Conservation (phyloP, 164 flowering plant genomes). For the Stephania yunnanensis region DNA sequence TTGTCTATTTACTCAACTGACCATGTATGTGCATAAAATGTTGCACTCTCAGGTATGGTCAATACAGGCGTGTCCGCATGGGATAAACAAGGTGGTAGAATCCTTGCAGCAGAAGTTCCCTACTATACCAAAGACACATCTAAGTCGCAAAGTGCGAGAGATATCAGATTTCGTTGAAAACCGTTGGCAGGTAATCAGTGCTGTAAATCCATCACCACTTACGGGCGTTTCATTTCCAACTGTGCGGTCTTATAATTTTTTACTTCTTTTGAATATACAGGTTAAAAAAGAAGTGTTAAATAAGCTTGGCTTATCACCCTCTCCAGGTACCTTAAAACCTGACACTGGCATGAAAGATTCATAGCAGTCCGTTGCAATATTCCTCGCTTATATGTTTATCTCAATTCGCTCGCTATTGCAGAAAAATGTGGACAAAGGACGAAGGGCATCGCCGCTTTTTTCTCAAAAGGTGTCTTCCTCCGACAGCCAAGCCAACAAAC, state of each 20-base stretch:
- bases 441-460: conserved; percentile 60
- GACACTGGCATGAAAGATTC: not conserved
- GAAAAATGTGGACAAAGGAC: conserved; percentile 31
- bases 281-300: conserved; percentile 71
- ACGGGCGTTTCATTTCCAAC: not conserved
- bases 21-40: not conserved
- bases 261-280: conserved; percentile 30
- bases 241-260: not conserved
- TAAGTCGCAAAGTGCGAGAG: conserved; percentile 72
- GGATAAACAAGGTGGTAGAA: conserved; percentile 60
- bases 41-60: conserved; percentile 45
- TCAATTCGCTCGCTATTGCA: conserved; percentile 19
- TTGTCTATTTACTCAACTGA: not conserved
- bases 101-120: conserved; percentile 62
- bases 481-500: conserved; percentile 29
- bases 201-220: not conserved
- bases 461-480: conserved; percentile 76
- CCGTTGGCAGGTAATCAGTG: conserved; percentile 69
- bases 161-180: conserved; percentile 71
- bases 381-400: not conserved
- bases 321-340: conserved; percentile 52
- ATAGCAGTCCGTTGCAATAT: no score
- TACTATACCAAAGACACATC: conserved; percentile 42
- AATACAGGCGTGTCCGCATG: conserved; percentile 47
- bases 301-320: conserved; percentile 49